Evolutionary conservation across 805 yeast species (phyloP).

Genomic region (Candida montana): DNA sequence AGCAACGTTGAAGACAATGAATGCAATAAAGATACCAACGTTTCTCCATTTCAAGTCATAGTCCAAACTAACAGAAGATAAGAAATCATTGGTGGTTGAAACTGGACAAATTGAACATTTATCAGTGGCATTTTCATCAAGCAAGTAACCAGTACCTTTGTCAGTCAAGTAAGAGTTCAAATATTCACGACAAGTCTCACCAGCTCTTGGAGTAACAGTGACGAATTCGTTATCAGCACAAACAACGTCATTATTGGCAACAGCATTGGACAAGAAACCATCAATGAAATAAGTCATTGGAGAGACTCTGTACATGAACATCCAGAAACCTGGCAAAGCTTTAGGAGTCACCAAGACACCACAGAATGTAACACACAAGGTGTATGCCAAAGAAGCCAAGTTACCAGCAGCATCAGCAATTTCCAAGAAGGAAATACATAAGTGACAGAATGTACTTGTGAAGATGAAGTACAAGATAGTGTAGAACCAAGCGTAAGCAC

Average conservation of each 20-base stretch:
- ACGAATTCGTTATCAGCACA: constrained; percentile 47
- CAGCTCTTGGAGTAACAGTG: constrained; percentile 45
- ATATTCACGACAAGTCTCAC: constrained; percentile 52
- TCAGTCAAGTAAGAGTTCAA: constrained; percentile 32
- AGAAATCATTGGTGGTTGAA: constrained; percentile 52
- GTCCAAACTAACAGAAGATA: constrained; percentile 35
- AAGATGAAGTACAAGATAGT: constrained; percentile 49
- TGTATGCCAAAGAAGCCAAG: constrained; percentile 47
- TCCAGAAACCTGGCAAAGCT: constrained; percentile 65
- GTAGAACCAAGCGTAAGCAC: constrained; percentile 38
- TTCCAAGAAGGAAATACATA: constrained; percentile 53
- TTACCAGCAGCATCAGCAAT: constrained; percentile 60
- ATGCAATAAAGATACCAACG: constrained; percentile 48
- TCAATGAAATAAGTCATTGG: constrained; percentile 63
- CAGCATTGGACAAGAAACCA: constrained; percentile 49
- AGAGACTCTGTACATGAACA: constrained; percentile 66
- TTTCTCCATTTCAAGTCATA: constrained; percentile 61
- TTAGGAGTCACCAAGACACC: constrained; percentile 62
- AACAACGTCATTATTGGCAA: constrained; percentile 41
- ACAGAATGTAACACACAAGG: constrained; percentile 63
- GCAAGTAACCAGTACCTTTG: constrained; percentile 23
- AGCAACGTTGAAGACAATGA: constrained; percentile 33
- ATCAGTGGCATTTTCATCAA: constrained; percentile 30
- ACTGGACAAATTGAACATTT: constrained; percentile 57
- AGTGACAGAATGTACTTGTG: constrained; percentile 51